Evolutionary conservation across 2,329 filamentous ascomycete species (phyloP).

Genomic region (Coniella vitis): DNA sequence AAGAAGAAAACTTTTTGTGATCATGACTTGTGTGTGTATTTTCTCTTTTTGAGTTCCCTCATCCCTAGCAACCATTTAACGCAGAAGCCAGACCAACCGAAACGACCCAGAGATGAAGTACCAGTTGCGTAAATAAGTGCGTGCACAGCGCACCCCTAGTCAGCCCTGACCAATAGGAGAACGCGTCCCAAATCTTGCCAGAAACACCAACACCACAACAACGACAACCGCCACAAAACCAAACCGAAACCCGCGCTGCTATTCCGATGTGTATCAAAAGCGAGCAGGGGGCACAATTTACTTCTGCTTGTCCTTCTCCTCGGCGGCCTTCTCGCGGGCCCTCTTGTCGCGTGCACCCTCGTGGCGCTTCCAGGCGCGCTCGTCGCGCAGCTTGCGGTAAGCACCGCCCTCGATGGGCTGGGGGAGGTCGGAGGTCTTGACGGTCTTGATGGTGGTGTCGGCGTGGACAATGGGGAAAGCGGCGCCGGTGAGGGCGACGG

Average conservation of each 20-base stretch:
- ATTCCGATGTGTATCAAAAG: neutral
- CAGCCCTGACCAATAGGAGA: neutral
- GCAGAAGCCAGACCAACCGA: constrained; percentile 19
- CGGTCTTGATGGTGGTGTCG: constrained; percentile 59
- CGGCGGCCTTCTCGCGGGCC: constrained; percentile 78
- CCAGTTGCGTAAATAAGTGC: constrained; percentile 13
- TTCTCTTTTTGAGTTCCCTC: constrained; percentile 1
- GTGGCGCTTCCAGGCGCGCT: constrained; percentile 76
- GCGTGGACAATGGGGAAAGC: constrained; percentile 68
- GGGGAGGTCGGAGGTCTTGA: constrained; percentile 77
- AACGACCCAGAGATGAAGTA: constrained; percentile 18
- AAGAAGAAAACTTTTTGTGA: constrained; percentile 7
- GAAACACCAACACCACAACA: constrained; percentile 3
- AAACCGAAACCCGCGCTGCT: neutral
- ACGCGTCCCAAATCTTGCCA: neutral
- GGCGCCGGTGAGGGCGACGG: constrained; percentile 43
- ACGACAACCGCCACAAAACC: neutral
- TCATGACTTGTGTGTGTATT: constrained; percentile 14
- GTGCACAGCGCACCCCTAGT: constrained; percentile 1
- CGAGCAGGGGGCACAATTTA: constrained; percentile 38
- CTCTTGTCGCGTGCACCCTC: constrained; percentile 89
- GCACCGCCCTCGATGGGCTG: constrained; percentile 73
- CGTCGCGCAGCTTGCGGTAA: constrained; percentile 77
- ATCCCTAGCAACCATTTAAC: constrained; percentile 17
- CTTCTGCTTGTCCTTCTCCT: constrained; percentile 73